Evolutionary conservation across 202 grass and related monocot genomes (phyloP).

Genomic region (Cymbopogon flexuosus): DNA sequence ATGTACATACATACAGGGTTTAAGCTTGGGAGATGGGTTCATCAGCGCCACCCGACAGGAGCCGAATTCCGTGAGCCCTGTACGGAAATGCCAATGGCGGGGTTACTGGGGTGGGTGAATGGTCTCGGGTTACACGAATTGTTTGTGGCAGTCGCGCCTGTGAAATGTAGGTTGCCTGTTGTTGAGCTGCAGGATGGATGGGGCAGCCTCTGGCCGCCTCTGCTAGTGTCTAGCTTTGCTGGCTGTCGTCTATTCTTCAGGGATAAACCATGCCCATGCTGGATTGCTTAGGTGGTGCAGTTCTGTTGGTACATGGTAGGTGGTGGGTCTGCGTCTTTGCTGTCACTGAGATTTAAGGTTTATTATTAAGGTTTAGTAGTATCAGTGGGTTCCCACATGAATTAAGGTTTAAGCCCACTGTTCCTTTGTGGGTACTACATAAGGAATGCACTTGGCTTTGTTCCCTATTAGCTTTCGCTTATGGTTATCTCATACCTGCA

Average conservation of each 20-base stretch:
- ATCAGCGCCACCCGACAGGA: not conserved
- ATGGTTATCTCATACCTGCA: not conserved
- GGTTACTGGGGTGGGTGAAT: not conserved
- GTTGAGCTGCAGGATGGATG: not conserved
- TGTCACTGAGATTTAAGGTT: not conserved
- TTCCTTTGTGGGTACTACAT: not conserved
- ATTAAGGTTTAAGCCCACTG: not conserved
- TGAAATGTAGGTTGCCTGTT: not conserved
- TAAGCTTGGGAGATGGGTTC: conserved; percentile 8
- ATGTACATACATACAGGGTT: conserved; percentile 9
- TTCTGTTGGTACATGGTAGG: not conserved
- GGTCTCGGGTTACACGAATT: not conserved
- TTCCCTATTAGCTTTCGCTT: not conserved
- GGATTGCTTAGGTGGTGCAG: not conserved
- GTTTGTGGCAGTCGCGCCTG: not conserved
- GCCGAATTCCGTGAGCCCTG: not conserved
- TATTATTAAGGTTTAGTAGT: not conserved
- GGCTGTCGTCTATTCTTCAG: not conserved
- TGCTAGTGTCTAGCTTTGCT: not conserved
- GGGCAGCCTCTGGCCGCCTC: not conserved
- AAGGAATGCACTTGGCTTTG: not conserved
- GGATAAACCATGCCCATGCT: not conserved
- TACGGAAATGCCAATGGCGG: not conserved
- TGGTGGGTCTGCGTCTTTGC: not conserved
- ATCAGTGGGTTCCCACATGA: not conserved